Conservation (phyloP, 345 rosid genomes). For the Arabidopsis arenosa region DNA sequence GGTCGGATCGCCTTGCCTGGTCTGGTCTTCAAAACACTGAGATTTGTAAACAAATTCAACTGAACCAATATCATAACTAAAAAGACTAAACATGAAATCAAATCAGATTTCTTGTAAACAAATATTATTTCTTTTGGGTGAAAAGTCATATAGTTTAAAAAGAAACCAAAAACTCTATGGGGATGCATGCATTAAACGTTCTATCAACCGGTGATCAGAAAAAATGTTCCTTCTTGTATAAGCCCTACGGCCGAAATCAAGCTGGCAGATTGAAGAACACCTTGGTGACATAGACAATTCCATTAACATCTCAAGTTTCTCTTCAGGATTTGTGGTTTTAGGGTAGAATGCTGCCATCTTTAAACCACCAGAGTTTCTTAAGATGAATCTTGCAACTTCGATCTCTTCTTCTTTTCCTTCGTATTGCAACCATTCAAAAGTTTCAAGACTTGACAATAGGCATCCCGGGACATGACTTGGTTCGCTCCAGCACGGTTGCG, state of each 20-base stretch:
- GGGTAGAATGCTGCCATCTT: background rate
- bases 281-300: background rate
- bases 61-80: too few relatives aligned
- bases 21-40: too few relatives aligned
- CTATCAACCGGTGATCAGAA: too few relatives aligned
- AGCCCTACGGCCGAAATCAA: background rate
- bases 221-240: too few relatives aligned
- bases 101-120: too few relatives aligned
- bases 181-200: too few relatives aligned
- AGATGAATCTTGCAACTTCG: background rate
- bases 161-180: too few relatives aligned
- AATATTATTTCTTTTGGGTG: too few relatives aligned
- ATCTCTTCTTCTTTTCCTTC: background rate
- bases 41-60: too few relatives aligned
- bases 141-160: too few relatives aligned
- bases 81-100: too few relatives aligned
- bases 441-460: background rate
- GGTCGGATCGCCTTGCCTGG: too few relatives aligned
- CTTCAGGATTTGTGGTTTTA: background rate
- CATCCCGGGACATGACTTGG: background rate
- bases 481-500: background rate
- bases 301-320: background rate
- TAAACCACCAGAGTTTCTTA: background rate
- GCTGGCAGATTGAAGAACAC: background rate
- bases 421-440: background rate